Conservation (phyloP, 2,329 filamentous ascomycete species). For the Orbilia blumenaviensis region DNA sequence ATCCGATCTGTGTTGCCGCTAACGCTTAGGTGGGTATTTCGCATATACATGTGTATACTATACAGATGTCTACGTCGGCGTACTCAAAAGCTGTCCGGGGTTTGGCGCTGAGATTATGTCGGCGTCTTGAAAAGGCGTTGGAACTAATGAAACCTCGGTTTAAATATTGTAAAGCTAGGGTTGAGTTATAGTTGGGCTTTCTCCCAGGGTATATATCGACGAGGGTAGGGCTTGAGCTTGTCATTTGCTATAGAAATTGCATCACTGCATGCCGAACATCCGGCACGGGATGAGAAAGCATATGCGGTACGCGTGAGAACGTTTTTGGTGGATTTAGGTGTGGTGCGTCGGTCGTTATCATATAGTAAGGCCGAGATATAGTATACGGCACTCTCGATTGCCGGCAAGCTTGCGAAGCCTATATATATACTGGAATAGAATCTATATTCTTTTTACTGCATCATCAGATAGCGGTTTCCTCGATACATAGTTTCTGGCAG, state of each 20-base stretch:
- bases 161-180: not conserved
- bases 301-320: not conserved
- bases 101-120: too few species aligned
- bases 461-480: too few species aligned
- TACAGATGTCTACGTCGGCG: not conserved
- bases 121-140: not conserved
- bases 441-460: too few species aligned
- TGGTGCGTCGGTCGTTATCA: not conserved
- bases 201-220: too few species aligned
- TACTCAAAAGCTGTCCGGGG: too few species aligned
- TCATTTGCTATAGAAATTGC: slow-evolving; percentile 40
- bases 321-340: not conserved
- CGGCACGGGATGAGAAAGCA: slow-evolving; percentile 8
- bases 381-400: too few species aligned
- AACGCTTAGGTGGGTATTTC: too few species aligned
- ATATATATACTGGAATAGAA: too few species aligned
- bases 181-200: not conserved
- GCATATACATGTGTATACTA: not conserved
- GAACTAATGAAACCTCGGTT: not conserved
- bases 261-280: slow-evolving; percentile 31
- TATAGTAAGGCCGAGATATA: too few species aligned
- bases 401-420: too few species aligned
- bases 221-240: slow-evolving; percentile 26
- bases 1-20: slow-evolving; percentile 13
- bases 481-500: too few species aligned